Conservation (phyloP, 2,329 filamentous ascomycete species). For the Alternaria angustiovoidea region DNA sequence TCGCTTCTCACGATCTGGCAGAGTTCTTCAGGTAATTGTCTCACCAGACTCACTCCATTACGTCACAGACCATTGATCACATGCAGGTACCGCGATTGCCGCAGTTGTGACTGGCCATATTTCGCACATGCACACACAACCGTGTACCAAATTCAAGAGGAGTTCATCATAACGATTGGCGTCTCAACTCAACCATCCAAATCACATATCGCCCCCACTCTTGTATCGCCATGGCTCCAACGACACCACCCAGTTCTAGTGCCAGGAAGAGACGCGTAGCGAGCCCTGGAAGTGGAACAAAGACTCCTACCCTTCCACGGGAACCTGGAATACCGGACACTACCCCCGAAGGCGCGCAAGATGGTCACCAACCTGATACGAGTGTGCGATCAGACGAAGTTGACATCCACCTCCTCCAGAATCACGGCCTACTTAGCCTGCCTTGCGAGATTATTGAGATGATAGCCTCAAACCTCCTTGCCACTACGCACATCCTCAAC, state of each 20-base stretch:
- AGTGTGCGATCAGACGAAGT: background rate
- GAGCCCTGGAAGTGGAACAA: slow-evolving; percentile 2
- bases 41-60: slow-evolving; percentile 6
- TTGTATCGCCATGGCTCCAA: slow-evolving; percentile 11
- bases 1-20: background rate
- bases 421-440: slow-evolving; percentile 8
- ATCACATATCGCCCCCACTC: background rate
- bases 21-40: background rate
- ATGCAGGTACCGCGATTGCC: slow-evolving; percentile 17
- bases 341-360: background rate
- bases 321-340: slow-evolving; percentile 6
- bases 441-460: slow-evolving; percentile 22
- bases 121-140: slow-evolving; percentile 8
- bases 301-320: slow-evolving; percentile 4
- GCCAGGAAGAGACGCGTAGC: slow-evolving; percentile 16
- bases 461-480: slow-evolving; percentile 13
- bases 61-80: slow-evolving; percentile 4
- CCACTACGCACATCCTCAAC: slow-evolving; percentile 1
- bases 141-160: background rate
- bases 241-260: background rate
- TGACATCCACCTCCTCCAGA: background rate
- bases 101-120: slow-evolving; percentile 7
- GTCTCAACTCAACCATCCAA: background rate
- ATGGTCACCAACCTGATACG: background rate
- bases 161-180: background rate